A percentile compares a stretch with the other conserved stretches of the same genome.
Conservation (phyloP, 768 basidiomycete genomes). For the Aureoboletus auriporus region DNA sequence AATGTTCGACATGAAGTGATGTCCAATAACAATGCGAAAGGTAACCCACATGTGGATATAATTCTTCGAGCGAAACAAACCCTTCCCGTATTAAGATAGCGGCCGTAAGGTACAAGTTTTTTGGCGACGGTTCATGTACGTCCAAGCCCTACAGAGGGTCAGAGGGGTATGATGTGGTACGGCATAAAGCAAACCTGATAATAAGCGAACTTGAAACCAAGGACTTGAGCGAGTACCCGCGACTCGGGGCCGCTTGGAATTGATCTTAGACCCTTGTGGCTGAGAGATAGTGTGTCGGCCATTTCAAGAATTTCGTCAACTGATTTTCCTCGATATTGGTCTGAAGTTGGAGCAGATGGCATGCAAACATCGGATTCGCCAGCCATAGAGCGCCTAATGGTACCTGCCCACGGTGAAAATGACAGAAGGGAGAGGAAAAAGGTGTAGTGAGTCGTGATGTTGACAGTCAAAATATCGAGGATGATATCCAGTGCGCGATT, state of each 20-base stretch:
- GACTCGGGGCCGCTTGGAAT: slow-evolving; percentile 35
- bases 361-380: slow-evolving; percentile 31
- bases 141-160: slow-evolving; percentile 45
- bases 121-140: slow-evolving; percentile 57
- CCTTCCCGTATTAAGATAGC: slow-evolving; percentile 89
- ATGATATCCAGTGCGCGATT: slow-evolving; percentile 91
- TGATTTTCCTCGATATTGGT: slow-evolving; percentile 51
- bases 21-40: background rate
- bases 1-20: slow-evolving; percentile 5
- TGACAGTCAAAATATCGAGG: slow-evolving; percentile 83
- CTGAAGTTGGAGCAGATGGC: slow-evolving; percentile 35
- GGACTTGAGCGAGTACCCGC: slow-evolving; percentile 78
- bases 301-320: slow-evolving; percentile 64
- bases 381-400: slow-evolving; percentile 32
- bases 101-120: slow-evolving; percentile 73
- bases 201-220: slow-evolving; percentile 96
- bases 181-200: slow-evolving; percentile 65
- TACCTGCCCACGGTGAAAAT: slow-evolving; percentile 82
- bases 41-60: slow-evolving; percentile 83
- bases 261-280: slow-evolving; percentile 4
- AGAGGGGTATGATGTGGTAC: slow-evolving; percentile 8
- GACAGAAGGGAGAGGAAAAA: slow-evolving; percentile 88
- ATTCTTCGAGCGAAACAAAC: slow-evolving; percentile 79
- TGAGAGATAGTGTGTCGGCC: slow-evolving; percentile 37
- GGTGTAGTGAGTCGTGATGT: slow-evolving; percentile 75